phyloP scores from a whole-genome alignment of 2,329 filamentous ascomycete genomes.

The Fusarium tuaranense region DNA sequence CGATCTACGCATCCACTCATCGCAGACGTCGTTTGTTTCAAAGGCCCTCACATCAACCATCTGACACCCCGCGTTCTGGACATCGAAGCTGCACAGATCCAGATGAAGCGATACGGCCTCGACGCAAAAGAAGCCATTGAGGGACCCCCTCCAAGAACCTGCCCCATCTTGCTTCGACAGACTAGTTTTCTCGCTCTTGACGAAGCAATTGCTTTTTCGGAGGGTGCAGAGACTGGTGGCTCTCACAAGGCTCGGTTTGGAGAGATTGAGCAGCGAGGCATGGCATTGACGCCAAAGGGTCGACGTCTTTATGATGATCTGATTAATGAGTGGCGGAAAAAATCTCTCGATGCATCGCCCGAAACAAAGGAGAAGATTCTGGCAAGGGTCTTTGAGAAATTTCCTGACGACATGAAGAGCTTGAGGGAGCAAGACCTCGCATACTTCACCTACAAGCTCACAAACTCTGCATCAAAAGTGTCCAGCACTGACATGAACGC shows the following conservation, averaged over 20 bases:
- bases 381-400: conserved; percentile 45
- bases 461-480: conserved; percentile 9
- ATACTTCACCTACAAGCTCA: conserved; percentile 49
- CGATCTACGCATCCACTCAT: conserved; percentile 51
- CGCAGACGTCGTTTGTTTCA: conserved; percentile 58
- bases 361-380: conserved; percentile 31
- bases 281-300: conserved; percentile 58
- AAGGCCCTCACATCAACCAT: conserved; percentile 27
- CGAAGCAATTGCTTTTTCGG: conserved; percentile 55
- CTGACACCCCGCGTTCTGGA: conserved; percentile 15
- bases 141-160: conserved; percentile 58
- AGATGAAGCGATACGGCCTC: background rate
- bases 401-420: conserved; percentile 53
- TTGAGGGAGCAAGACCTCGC: conserved; percentile 51
- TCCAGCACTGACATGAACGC: conserved; percentile 42
- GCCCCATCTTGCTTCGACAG: conserved; percentile 61
- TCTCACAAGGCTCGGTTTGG: conserved; percentile 59
- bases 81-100: conserved; percentile 1
- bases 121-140: conserved; percentile 56
- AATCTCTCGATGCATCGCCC: background rate
- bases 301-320: conserved; percentile 58
- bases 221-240: background rate
- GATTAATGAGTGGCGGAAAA: conserved; percentile 37
- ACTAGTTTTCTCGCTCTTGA: conserved; percentile 65
- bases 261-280: conserved; percentile 63